phyloP scores from a whole-genome alignment of 2,329 filamentous ascomycete species.

The Fusarium robinianum region DNA sequence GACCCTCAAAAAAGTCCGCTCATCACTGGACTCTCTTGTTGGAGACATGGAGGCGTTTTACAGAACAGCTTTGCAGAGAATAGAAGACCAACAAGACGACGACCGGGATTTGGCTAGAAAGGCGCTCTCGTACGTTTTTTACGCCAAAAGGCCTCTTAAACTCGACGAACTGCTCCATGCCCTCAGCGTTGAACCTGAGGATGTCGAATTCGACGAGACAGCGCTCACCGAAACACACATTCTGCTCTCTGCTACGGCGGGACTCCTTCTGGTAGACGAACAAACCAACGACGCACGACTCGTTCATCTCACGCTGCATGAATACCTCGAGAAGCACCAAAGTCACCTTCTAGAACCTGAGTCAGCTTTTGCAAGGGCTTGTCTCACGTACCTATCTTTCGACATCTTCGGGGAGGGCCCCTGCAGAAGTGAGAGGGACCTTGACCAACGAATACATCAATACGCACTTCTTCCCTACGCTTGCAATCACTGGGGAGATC shows the following conservation, averaged over 20 bases:
- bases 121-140: conserved; percentile 12
- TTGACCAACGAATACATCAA: conserved; percentile 7
- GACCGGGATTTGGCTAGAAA: conserved; percentile 6
- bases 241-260: conserved; percentile 10
- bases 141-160: conserved; percentile 12
- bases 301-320: conserved; percentile 15
- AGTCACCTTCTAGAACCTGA: conserved; percentile 6
- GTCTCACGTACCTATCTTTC: conserved; percentile 15
- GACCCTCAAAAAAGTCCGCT: conserved; percentile 8
- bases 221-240: conserved; percentile 9
- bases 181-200: conserved; percentile 12
- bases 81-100: conserved; percentile 8
- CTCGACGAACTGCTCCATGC: conserved; percentile 19
- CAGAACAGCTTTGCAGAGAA: conserved; percentile 9
- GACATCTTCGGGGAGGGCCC: conserved; percentile 8
- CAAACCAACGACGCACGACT: conserved; percentile 3
- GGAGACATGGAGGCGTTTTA: conserved; percentile 18
- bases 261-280: conserved; percentile 13
- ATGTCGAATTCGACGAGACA: conserved; percentile 6
- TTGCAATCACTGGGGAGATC: conserved; percentile 10
- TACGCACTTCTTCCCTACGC: conserved; percentile 14
- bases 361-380: conserved; percentile 5
- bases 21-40: conserved; percentile 6
- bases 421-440: conserved; percentile 3
- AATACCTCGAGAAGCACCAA: conserved; percentile 8